Evolutionary conservation across 202 grass and related monocot genomes (phyloP), one percentile per base, ranked within the genome.

Genomic region (Panicum hallii): DNA sequence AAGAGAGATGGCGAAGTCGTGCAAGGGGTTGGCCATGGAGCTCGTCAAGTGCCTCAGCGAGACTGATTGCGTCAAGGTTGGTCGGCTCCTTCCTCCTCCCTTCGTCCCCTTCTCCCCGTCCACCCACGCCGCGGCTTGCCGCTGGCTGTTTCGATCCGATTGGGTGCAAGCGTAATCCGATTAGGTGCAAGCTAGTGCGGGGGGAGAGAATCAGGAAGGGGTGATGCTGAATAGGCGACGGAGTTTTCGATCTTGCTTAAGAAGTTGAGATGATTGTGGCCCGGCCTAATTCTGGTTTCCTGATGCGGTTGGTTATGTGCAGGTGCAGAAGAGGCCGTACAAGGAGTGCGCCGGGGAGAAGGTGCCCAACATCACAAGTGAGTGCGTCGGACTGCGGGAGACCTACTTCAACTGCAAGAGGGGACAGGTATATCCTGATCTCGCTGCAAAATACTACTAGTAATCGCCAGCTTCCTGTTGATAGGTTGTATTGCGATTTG

Each of bases 371-470:
- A 97, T 99, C 74, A 82, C 93, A 22, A 97, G 90, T 74, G 90
- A 94, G 87, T 99, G 93, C 79, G 90, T 97, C 64, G 97, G 97
- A 23, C 69, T 99, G 78, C 88, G 93, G 32, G 97, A 99, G 89
- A 99, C 97, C 60, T 99, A 97, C 77, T 99, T 99, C 83, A 97
- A 97, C 83, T 97, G 97, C 91, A 99, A 99, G 72, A 93, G 97
- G 34, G 93, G 97, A 82, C 93, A 99, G 91, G 97, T 83, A 91
- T 70, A 82, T 90, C 20, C 83, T 68, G 0, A 23, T 62, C 32
- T 32, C 3, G 7, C 62, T 83, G 42, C 55, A 43, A 16, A 70
- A 38, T 38, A 38, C 26, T 71, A 70, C 55, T 28, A 13, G 36
- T 6, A 44, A 26, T 43, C 46, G 6, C 44, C 63, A 46, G 52